These are phyloP conservation scores for Pezicula carpinea DNA, from an alignment of 2,329 filamentous ascomycete genomes.

Conservation along the genomic window DNA sequence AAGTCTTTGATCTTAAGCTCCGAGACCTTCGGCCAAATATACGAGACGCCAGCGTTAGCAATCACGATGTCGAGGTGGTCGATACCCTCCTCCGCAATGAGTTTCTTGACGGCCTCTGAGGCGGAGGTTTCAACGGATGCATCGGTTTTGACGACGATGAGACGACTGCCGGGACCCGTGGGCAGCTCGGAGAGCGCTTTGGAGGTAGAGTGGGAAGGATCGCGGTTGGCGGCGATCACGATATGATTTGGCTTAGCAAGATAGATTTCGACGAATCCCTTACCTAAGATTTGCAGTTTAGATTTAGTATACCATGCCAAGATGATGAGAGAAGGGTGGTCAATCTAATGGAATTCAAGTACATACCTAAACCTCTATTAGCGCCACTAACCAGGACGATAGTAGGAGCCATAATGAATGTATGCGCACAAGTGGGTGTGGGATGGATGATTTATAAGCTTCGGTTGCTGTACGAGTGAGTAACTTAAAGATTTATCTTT, in stretches of 20 bases:
- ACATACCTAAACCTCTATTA: too few relatives aligned
- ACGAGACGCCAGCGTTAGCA: conserved; percentile 32
- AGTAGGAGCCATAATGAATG: too few relatives aligned
- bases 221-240: conserved; percentile 33
- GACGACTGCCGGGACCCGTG: conserved; percentile 22
- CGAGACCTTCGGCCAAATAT: conserved; percentile 25
- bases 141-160: conserved; percentile 31
- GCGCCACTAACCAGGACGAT: too few relatives aligned
- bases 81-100: conserved; percentile 22
- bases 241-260: conserved; percentile 30
- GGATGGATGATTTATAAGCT: too few relatives aligned
- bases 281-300: too few relatives aligned
- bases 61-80: conserved; percentile 31
- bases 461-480: too few relatives aligned
- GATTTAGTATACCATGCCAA: too few relatives aligned
- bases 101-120: conserved; percentile 21
- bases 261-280: conserved; percentile 27
- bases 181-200: conserved; percentile 23
- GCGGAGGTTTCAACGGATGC: conserved; percentile 23
- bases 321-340: too few relatives aligned
- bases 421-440: too few relatives aligned
- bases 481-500: too few relatives aligned
- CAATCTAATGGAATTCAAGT: too few relatives aligned
- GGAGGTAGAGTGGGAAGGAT: conserved; percentile 23
- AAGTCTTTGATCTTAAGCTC: conserved; percentile 26